phyloP scores from a whole-genome alignment of 2,329 filamentous ascomycete species.

The Fusarium sp. region DNA sequence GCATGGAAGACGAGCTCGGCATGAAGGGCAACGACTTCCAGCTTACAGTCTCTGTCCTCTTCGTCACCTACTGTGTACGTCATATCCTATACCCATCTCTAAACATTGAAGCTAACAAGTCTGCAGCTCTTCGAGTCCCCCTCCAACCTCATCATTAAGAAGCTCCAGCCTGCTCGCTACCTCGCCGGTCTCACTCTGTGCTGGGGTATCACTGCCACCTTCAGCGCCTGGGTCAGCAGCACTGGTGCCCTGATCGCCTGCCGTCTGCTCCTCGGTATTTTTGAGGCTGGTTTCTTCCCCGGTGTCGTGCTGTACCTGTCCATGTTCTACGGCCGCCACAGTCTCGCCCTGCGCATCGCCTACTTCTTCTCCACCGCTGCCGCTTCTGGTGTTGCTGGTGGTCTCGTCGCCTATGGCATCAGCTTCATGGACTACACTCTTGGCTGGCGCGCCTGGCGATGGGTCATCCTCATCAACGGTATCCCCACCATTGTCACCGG shows the following conservation, averaged over 20 bases:
- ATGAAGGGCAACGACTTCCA: constrained; percentile 69
- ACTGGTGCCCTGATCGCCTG: constrained; percentile 60
- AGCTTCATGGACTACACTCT: constrained; percentile 70
- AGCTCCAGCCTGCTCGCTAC: constrained; percentile 60
- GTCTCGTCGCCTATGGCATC: constrained; percentile 73
- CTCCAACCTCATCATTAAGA: constrained; percentile 54
- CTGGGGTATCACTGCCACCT: constrained; percentile 58
- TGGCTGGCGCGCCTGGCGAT: constrained; percentile 72
- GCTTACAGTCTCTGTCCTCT: constrained; percentile 58
- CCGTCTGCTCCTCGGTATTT: constrained; percentile 50
- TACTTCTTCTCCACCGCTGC: constrained; percentile 72
- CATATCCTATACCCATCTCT: not conserved
- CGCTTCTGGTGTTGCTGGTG: constrained; percentile 72
- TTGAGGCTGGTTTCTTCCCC: constrained; percentile 63
- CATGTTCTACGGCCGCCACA: constrained; percentile 71
- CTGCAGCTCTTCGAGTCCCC: constrained; percentile 52
- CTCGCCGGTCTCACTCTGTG: constrained; percentile 55
- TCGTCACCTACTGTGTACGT: constrained; percentile 56
- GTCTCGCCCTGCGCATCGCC: constrained; percentile 71
- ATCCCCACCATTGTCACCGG: constrained; percentile 60
- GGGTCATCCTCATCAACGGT: constrained; percentile 72
- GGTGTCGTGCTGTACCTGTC: constrained; percentile 66
- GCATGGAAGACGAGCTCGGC: constrained; percentile 64
- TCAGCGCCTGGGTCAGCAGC: constrained; percentile 57
- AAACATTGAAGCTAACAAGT: not conserved